Evolutionary conservation across 2,329 filamentous ascomycete species (phyloP).

Genomic region (Neoarthrinium moseri): DNA sequence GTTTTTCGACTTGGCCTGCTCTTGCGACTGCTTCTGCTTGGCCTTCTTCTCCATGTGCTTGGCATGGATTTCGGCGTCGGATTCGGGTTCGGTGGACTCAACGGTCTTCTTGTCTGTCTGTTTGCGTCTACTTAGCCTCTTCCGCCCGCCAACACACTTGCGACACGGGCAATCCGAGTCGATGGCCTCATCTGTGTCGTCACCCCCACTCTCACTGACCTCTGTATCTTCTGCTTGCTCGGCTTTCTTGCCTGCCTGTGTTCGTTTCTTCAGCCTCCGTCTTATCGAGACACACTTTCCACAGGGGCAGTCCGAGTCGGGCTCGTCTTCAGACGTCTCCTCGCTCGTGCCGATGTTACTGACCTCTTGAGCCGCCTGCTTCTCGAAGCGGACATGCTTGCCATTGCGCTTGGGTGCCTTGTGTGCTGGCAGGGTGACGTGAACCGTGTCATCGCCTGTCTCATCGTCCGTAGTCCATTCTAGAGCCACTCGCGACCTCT

Average conservation of each 20-base stretch:
- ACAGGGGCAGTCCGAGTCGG: conserved; percentile 35
- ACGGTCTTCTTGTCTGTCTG: conserved; percentile 3
- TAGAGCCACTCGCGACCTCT: conserved; percentile 27
- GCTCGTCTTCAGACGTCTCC: conserved; percentile 22
- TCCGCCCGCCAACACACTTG: conserved; percentile 27
- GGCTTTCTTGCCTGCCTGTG: conserved; percentile 5
- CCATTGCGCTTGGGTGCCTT: conserved; percentile 13
- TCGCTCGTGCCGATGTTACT: conserved; percentile 16
- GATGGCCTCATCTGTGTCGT: conserved; percentile 24
- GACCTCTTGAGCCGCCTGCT: conserved; percentile 24
- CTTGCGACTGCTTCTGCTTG: conserved; percentile 16
- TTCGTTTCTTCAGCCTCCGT: conserved; percentile 21
- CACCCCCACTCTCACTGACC: conserved; percentile 9
- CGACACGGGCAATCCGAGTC: conserved; percentile 34
- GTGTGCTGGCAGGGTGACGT: conserved; percentile 45
- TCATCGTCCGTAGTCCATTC: conserved; percentile 53
- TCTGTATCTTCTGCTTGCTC: background rate
- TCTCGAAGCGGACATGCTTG: conserved; percentile 25
- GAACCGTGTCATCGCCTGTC: conserved; percentile 46
- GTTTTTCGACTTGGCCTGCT: background rate
- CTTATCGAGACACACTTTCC: conserved; percentile 26
- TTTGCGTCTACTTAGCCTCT: conserved; percentile 20
- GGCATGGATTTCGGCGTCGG: conserved; percentile 8
- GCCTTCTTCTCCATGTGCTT: conserved; percentile 19
- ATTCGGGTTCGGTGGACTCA: conserved; percentile 1